These are phyloP conservation scores for Saccharomyces hybrid DNA, from an alignment of 1,139 yeast species.

Conservation along the genomic window DNA sequence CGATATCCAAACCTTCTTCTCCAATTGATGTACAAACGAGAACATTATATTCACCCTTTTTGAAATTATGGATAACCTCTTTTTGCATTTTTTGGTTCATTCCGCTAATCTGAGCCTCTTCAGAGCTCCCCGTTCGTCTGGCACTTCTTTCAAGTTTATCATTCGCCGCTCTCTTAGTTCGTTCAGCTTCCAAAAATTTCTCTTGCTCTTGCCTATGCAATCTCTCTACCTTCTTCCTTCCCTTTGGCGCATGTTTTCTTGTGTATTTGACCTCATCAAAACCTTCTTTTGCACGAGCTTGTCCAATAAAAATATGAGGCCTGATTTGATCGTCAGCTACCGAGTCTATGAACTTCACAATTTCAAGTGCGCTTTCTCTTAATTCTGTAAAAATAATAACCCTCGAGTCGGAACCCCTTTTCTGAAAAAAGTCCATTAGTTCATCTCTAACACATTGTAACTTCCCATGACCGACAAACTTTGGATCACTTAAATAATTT, in stretches of 20 bases:
- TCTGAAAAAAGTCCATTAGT: slow-evolving; percentile 46
- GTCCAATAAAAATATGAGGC: slow-evolving; percentile 92
- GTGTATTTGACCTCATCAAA: slow-evolving; percentile 48
- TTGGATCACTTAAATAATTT: slow-evolving; percentile 35
- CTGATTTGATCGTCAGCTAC: slow-evolving; percentile 39
- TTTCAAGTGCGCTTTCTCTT: slow-evolving; percentile 84
- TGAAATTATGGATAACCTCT: slow-evolving; percentile 65
- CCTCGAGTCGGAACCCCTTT: slow-evolving; percentile 44
- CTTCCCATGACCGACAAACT: slow-evolving; percentile 68
- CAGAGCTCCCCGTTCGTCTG: slow-evolving; percentile 38
- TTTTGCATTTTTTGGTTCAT: slow-evolving; percentile 72
- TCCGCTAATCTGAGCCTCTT: slow-evolving; percentile 39
- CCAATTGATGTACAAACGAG: slow-evolving; percentile 96
- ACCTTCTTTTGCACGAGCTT: slow-evolving; percentile 52
- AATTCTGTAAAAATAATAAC: slow-evolving; percentile 83
- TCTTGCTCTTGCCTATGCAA: slow-evolving; percentile 31
- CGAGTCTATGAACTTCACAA: slow-evolving; percentile 58
- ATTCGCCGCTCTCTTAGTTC: slow-evolving; percentile 24
- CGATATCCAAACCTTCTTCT: slow-evolving; percentile 97
- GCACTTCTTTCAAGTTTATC: slow-evolving; percentile 31
- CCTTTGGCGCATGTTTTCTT: slow-evolving; percentile 38
- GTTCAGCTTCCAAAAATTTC: slow-evolving; percentile 22
- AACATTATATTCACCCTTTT: slow-evolving; percentile 62
- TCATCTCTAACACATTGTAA: slow-evolving; percentile 54
- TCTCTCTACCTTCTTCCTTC: slow-evolving; percentile 35